phyloP scores from a whole-genome alignment of 2,329 filamentous ascomycete species.

The Aureobasidium lini region DNA sequence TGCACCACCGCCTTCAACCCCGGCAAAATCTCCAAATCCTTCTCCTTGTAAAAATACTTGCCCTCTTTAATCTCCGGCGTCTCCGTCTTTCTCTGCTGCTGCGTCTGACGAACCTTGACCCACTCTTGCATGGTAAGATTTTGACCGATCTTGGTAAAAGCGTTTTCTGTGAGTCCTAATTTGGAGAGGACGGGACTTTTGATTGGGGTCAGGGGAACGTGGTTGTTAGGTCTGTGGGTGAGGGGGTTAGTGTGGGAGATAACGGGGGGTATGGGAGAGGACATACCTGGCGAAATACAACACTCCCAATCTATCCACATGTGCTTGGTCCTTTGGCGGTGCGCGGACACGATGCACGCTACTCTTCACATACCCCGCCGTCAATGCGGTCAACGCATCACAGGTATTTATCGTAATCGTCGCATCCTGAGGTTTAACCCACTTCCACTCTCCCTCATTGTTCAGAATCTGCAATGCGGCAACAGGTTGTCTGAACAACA shows the following conservation, averaged over 20 bases:
- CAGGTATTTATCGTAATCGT: constrained; percentile 36
- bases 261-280: background rate
- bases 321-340: constrained; percentile 41
- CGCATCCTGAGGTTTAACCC: constrained; percentile 32
- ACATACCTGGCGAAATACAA: constrained; percentile 44
- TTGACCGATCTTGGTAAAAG: constrained; percentile 26
- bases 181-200: constrained; percentile 30
- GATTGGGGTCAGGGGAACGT: constrained; percentile 32
- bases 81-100: constrained; percentile 32
- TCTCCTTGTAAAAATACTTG: constrained; percentile 25
- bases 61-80: constrained; percentile 34
- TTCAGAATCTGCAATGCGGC: constrained; percentile 31
- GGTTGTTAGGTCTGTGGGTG: constrained; percentile 29
- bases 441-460: constrained; percentile 32
- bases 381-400: constrained; percentile 32
- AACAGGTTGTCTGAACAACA: constrained; percentile 32
- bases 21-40: constrained; percentile 32
- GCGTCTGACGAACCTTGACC: constrained; percentile 30
- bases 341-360: constrained; percentile 43
- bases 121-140: constrained; percentile 40
- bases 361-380: constrained; percentile 39
- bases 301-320: constrained; percentile 43
- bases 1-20: constrained; percentile 24
- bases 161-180: constrained; percentile 26
- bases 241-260: background rate